Evolutionary conservation across 345 rosid genomes (phyloP).

Genomic region (Angophora floribunda): DNA sequence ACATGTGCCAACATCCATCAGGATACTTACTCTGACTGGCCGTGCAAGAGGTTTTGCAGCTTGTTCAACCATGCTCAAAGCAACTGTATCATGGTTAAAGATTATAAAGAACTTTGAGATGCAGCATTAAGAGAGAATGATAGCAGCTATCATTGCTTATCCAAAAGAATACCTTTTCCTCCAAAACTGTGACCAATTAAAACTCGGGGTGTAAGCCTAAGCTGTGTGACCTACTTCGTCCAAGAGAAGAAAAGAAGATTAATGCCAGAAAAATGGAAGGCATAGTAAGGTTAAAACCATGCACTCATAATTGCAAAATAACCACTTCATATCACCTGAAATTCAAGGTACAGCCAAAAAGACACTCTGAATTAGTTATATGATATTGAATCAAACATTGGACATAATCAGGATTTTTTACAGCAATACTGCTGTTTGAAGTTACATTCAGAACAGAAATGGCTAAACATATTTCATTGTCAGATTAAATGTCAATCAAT

Average conservation of each 20-base stretch:
- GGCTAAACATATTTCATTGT: neutral
- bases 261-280: neutral
- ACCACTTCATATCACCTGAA: neutral
- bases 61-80: slow-evolving; percentile 91
- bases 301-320: neutral
- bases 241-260: neutral
- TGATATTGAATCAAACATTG: neutral
- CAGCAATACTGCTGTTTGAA: neutral
- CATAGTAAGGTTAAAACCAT: neutral
- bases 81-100: slow-evolving; percentile 36
- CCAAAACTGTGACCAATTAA: slow-evolving; percentile 98
- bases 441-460: neutral
- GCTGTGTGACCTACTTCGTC: slow-evolving; percentile 51
- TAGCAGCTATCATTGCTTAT: neutral
- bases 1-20: neutral
- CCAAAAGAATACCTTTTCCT: slow-evolving; percentile 64
- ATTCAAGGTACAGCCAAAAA: neutral
- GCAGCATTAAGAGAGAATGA: neutral
- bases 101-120: neutral
- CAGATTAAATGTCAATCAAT: neutral
- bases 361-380: neutral
- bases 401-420: neutral
- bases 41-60: slow-evolving; percentile 97
- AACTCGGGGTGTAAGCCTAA: slow-evolving; percentile 74
- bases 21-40: slow-evolving; percentile 65